A percentile compares a stretch with the other conserved stretches of the same genome.
These are phyloP conservation scores for Panicum virgatum DNA, from an alignment of 202 grass and related monocot species.

Conservation along the genomic window DNA sequence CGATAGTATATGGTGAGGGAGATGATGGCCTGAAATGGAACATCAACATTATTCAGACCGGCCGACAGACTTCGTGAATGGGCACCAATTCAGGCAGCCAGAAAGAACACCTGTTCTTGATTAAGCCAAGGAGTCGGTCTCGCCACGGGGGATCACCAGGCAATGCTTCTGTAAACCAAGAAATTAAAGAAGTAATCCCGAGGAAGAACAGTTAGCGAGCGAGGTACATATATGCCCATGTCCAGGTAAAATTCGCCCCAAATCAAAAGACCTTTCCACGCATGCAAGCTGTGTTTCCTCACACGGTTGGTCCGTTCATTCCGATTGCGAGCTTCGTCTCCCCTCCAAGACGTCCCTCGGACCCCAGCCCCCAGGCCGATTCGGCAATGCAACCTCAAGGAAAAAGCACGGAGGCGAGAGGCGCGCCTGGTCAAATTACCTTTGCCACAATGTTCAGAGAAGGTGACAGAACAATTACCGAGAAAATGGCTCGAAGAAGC, in stretches of 20 bases:
- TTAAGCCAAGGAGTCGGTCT: not conserved
- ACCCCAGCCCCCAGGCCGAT: not conserved
- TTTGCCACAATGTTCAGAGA: not conserved
- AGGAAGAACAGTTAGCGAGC: no score
- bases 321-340: conserved; percentile 3
- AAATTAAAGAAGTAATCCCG: no score
- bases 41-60: not conserved
- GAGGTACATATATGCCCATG: not conserved
- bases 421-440: not conserved
- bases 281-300: conserved; percentile 28
- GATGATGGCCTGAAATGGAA: not conserved
- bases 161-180: not conserved
- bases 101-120: not conserved
- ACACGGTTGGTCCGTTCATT: conserved; percentile 27
- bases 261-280: not conserved
- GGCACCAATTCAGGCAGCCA: not conserved
- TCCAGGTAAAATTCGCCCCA: not conserved
- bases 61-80: not conserved
- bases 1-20: not conserved
- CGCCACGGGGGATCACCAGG: not conserved
- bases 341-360: not conserved
- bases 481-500: not conserved
- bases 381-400: conserved; percentile 5
- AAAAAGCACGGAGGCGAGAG: not conserved
- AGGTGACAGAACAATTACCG: not conserved